A percentile compares a stretch with the other conserved stretches of the same genome.
Conservation (phyloP, 441 rosid genomes). For the Populus hybrid region DNA sequence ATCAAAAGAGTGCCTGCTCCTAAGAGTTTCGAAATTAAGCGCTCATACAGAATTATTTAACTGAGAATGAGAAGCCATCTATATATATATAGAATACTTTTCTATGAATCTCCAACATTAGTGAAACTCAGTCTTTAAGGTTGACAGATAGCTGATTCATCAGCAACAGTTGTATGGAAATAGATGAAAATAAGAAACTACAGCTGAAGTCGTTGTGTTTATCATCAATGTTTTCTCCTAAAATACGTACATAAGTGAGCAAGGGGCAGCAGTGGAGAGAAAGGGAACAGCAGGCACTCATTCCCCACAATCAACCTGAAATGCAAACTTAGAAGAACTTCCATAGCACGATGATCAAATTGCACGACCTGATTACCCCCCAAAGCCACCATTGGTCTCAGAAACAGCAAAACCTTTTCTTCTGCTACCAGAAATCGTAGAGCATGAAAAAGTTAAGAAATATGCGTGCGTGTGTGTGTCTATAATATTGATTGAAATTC, state of each 20-base stretch:
- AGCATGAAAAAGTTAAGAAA: neutral
- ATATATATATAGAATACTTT: neutral
- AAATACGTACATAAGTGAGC: slow-evolving; percentile 5
- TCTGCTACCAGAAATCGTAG: slow-evolving; percentile 40
- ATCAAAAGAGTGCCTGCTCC: neutral
- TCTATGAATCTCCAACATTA: neutral
- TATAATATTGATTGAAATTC: neutral
- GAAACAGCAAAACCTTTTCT: slow-evolving; percentile 82
- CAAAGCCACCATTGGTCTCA: slow-evolving; percentile 22
- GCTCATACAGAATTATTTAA: neutral
- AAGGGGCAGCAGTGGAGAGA: neutral
- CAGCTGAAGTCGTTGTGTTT: neutral
- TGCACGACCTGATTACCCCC: neutral
- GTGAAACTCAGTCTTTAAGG: neutral
- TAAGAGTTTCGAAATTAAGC: neutral
- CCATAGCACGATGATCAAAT: neutral
- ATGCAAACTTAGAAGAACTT: neutral
- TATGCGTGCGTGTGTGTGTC: too few relatives aligned
- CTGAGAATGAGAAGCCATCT: too few relatives aligned
- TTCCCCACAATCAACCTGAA: slow-evolving; percentile 11
- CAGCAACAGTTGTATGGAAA: neutral
- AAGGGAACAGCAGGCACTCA: neutral
- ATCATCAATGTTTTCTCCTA: slow-evolving; percentile 12
- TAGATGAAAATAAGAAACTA: neutral
- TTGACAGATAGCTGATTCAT: neutral